Evolutionary conservation across 2,329 filamentous ascomycete species (phyloP), one percentile per base, ranked within the genome.

Genomic region (Chalaropsis thielavioides): DNA sequence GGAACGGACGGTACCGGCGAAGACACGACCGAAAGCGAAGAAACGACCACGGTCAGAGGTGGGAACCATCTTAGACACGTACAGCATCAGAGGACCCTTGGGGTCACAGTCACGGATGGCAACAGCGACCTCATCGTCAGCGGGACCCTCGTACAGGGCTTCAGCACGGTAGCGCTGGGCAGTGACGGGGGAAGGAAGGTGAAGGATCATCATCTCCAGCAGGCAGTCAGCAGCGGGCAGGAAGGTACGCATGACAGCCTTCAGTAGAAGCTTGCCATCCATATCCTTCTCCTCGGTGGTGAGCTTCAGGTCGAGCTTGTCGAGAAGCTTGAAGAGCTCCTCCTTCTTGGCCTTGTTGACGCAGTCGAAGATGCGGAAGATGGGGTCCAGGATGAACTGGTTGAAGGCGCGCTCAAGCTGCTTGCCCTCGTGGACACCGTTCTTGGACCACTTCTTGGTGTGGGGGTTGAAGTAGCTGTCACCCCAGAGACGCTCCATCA

Each of bases 51-150:
- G 97, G 77, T 99, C 94, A 74, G 91, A 95, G 72, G 94, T 99
- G 74, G 94, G 94, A 75, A 99, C 94, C 94, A 99, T 99, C 90
- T 99, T 99, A 79, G 94, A 99, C 78, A 99, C 92, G 89, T 99
- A 99, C 72, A 97, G 84, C 94, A 99, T 99, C 80, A 99, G 94
- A 74, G 92, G 90, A 78, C 85, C 94, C 83, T 96, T 95, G 79
- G 92, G 84, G 79, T 99, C 90, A 79, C 94, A 97, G 84, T 97
- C 91, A 74, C 92, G 92, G 85, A 99, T 96, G 85, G 87, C 91
- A 76, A 96, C 89, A 81, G 89, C 92, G 73, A 87, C 86, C 79
- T 90, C 88, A 74, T 99, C 94, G 76, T 99, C 94, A 67, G 81
- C 75, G 73, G 94, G 94, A 84, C 94, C 94, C 84, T 99, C 94